Evolutionary conservation across 2,329 filamentous ascomycete genomes (phyloP).

Genomic region (Zarea fungicola): DNA sequence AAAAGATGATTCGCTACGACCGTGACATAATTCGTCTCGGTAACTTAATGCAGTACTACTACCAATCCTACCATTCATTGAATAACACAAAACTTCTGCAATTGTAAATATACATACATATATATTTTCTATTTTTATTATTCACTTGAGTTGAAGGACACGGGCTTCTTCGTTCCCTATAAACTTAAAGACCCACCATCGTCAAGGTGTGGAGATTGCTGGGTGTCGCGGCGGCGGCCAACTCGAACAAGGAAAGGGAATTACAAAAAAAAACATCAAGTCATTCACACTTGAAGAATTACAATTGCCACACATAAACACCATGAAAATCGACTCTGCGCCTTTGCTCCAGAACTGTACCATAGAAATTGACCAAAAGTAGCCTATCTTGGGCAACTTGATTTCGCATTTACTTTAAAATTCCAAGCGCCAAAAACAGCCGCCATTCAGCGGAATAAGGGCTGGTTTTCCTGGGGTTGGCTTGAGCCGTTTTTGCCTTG

Average conservation of each 20-base stretch:
- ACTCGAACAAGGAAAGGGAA: background rate
- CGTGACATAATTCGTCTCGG: no score
- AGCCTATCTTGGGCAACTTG: constrained; percentile 13
- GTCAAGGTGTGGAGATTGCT: constrained; percentile 13
- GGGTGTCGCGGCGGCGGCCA: no score
- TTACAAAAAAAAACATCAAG: constrained; percentile 7
- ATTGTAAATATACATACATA: no score
- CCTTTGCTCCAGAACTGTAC: background rate
- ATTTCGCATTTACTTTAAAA: constrained; percentile 15
- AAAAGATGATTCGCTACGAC: background rate
- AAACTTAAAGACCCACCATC: constrained; percentile 12
- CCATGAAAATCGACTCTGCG: background rate
- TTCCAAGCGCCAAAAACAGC: constrained; percentile 14
- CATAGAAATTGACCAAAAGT: constrained; percentile 13
- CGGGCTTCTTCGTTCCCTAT: no score
- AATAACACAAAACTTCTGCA: no score
- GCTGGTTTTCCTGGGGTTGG: background rate
- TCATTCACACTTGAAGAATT: constrained; percentile 3
- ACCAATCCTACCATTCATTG: no score
- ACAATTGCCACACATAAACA: constrained; percentile 9
- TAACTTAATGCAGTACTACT: no score
- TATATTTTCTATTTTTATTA: no score
- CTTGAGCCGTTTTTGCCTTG: background rate
- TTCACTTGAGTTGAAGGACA: no score
- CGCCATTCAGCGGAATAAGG: constrained; percentile 12